Conservation (phyloP, 352 stramenopile genomes). For the Pythium angustatum region DNA sequence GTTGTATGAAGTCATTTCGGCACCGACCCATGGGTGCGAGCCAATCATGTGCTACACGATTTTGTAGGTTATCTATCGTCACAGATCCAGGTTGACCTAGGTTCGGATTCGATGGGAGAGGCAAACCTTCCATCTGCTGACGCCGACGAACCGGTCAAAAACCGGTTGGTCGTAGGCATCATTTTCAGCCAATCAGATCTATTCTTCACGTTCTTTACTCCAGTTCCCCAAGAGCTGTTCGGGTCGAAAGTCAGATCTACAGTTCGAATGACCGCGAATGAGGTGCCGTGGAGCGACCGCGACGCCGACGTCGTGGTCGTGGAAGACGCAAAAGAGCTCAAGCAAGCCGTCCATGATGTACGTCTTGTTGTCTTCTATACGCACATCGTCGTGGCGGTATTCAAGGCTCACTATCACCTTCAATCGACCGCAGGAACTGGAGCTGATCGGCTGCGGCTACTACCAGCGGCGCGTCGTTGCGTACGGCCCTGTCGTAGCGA, state of each 20-base stretch:
- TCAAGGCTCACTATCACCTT: not conserved
- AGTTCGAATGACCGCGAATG: slow-evolving; percentile 10
- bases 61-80: too few relatives aligned
- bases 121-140: not conserved
- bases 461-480: slow-evolving; percentile 70
- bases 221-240: too few relatives aligned
- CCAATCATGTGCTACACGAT: too few relatives aligned
- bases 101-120: not conserved
- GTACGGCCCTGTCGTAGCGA: too few relatives aligned
- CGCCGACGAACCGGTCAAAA: not conserved
- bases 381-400: not conserved
- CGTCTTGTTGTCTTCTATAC: not conserved
- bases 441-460: slow-evolving; percentile 68
- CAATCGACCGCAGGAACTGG: too few relatives aligned
- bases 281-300: slow-evolving; percentile 1
- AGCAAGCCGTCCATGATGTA: slow-evolving; percentile 64
- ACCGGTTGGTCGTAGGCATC: too few relatives aligned
- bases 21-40: too few relatives aligned
- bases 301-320: slow-evolving; percentile 35
- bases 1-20: slow-evolving; percentile 21
- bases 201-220: not conserved
- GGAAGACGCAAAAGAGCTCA: slow-evolving; percentile 60
- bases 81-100: not conserved
- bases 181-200: slow-evolving; percentile 14
- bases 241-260: slow-evolving; percentile 11